phyloP scores from a whole-genome alignment of 1,284 basidiomycete species.

The Ustilago esculenta region DNA sequence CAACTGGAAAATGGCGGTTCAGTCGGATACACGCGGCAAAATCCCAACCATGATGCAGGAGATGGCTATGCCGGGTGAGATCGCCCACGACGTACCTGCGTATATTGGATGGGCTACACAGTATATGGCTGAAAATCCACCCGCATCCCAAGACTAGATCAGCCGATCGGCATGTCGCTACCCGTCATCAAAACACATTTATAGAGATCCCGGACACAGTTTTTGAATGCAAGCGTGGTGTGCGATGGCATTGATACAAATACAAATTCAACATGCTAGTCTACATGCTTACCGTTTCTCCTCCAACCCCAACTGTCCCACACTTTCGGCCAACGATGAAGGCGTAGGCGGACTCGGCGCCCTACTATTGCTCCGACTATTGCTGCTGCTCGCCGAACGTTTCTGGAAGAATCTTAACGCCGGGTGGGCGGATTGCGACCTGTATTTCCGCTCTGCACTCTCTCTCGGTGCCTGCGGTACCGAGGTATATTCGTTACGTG shows the following conservation, averaged over 20 bases:
- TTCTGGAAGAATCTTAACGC: conserved; percentile 34
- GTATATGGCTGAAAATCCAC: conserved; percentile 29
- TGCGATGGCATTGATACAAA: no score
- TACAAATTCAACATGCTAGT: conserved; percentile 6
- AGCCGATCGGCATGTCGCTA: no score
- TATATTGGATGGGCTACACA: conserved; percentile 55
- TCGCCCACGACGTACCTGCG: conserved; percentile 57
- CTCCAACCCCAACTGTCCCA: conserved; percentile 7
- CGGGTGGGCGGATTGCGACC: conserved; percentile 31
- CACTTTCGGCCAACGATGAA: neutral
- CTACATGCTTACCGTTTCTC: conserved; percentile 1
- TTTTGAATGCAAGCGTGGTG: no score
- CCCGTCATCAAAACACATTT: no score
- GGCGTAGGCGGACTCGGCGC: conserved; percentile 10
- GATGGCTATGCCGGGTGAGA: conserved; percentile 55
- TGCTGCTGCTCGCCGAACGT: conserved; percentile 30
- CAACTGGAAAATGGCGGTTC: conserved; percentile 54
- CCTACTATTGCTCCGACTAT: conserved; percentile 30
- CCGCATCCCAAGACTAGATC: no score
- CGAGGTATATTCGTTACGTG: conserved; percentile 40
- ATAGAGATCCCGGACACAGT: no score
- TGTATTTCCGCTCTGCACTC: neutral
- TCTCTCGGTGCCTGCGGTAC: conserved; percentile 4
- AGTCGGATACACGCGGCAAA: conserved; percentile 55
- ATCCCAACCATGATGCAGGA: conserved; percentile 60